Evolutionary conservation across 768 basidiomycete genomes (phyloP), one percentile per base, ranked within the genome.

Genomic region (Macrolepiota fuliginosa): DNA sequence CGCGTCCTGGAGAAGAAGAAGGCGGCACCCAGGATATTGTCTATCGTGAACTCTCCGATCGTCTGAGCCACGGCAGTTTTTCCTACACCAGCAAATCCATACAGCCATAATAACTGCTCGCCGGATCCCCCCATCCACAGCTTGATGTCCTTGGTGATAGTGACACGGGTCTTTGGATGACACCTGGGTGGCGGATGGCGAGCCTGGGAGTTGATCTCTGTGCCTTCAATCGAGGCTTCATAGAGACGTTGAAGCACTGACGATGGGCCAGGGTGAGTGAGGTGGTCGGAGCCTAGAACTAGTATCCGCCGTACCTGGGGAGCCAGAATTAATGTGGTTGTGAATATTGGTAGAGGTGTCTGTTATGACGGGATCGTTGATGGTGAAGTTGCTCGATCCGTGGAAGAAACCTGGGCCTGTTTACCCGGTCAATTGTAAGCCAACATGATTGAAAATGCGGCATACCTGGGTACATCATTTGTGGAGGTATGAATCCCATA

Each of bases 41-140:
- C 29, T 1, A 9, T 19, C 0, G 58, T 40, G 9, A 37, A 10
- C 15, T 52, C 46, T 22, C 57, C 57, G 10, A 58, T 37, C 1
- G 57, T 58, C 35, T 58, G 51, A 1, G 57, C 50, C 6, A 59
- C 56, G 7, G 62, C 52, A 3, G 62, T 54, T 46, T 63, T 63
- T 2, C 61, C 61, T 0, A 56, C 46, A 24, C 61, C 61, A 9
- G 61, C 55, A 17, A 50, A 49, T 13, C 61, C 61, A 46, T 11
- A 56, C 17, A 62, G 5, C 61, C 61, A 62, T 17, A 62, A 52
- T 6, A 49, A 39, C 3, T 42, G n/a, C 36, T 25, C 29, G 29
- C 29, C 29, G 29, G 29, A 32, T 7, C 29, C 29, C 7, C 29
- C 29, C 29, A 32, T 32, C 29, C 29, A 32, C 7, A 7, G 3